Conservation (phyloP, 345 rosid species). For the Populus davidiana region DNA sequence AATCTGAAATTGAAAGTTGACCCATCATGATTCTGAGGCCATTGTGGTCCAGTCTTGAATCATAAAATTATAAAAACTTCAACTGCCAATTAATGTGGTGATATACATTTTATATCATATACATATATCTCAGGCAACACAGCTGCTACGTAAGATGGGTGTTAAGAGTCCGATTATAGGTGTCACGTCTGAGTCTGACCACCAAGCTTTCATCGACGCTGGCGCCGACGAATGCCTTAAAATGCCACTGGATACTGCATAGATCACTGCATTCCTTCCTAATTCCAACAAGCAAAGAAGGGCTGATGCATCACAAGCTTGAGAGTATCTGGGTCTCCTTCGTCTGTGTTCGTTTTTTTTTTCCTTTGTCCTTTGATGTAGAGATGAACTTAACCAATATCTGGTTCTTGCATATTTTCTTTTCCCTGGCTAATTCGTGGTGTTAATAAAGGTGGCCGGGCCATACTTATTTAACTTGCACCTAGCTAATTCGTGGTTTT, state of each 20-base stretch:
- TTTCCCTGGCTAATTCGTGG: background rate
- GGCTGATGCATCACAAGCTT: too few species aligned
- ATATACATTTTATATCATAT: background rate
- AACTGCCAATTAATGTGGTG: background rate
- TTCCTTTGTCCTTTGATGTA: background rate
- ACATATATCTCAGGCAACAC: background rate
- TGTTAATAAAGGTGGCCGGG: too few species aligned
- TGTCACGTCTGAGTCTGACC: background rate
- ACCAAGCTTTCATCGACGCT: background rate
- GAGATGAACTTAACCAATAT: background rate
- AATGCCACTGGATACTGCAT: background rate
- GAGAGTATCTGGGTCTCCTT: background rate
- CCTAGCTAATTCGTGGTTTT: too few species aligned
- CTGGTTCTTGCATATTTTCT: background rate
- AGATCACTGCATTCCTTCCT: background rate
- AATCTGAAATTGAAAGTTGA: background rate
- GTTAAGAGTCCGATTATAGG: background rate
- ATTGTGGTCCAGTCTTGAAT: background rate
- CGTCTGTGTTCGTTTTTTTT: background rate
- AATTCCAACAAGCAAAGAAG: background rate
- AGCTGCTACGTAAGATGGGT: background rate
- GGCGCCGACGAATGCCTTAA: background rate
- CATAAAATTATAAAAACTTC: background rate
- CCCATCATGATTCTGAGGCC: background rate
- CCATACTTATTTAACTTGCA: too few species aligned